Conservation (phyloP, 768 basidiomycete genomes). For the Serendipita sp. region DNA sequence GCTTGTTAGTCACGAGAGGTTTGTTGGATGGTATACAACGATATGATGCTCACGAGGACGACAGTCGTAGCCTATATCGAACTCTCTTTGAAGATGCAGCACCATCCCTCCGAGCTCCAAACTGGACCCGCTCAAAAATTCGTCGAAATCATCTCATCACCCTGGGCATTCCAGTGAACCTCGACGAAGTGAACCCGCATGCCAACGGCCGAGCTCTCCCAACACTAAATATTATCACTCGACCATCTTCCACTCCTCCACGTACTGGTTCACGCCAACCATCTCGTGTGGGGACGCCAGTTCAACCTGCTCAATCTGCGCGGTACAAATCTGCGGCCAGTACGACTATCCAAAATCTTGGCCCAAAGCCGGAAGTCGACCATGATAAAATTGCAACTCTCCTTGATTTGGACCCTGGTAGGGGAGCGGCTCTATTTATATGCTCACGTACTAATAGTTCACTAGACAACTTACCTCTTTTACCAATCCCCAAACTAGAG, state of each 20-base stretch:
- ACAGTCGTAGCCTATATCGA: constrained; percentile 65
- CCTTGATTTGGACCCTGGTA: constrained; percentile 52
- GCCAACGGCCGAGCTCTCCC: constrained; percentile 52
- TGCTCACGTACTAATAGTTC: constrained; percentile 6
- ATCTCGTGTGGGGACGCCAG: constrained; percentile 35
- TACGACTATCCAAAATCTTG: constrained; percentile 31
- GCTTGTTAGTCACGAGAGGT: constrained; percentile 63
- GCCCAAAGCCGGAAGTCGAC: constrained; percentile 63
- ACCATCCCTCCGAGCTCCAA: constrained; percentile 66
- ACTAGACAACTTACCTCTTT: constrained; percentile 52
- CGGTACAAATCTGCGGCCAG: constrained; percentile 5
- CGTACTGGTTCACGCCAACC: constrained; percentile 26
- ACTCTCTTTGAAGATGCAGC: constrained; percentile 48
- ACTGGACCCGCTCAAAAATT: constrained; percentile 86
- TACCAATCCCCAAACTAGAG: constrained; percentile 53
- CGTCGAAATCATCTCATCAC: constrained; percentile 80
- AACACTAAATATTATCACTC: constrained; percentile 63
- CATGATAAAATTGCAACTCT: constrained; percentile 44
- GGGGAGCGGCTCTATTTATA: constrained; percentile 12
- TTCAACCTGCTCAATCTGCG: constrained; percentile 10
- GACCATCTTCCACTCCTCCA: constrained; percentile 69
- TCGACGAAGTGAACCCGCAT: constrained; percentile 76
- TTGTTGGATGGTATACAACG: constrained; percentile 7
- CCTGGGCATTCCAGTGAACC: constrained; percentile 84
- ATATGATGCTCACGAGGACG: not conserved